Conservation (phyloP, 2,329 filamentous ascomycete species). For the Aspergillus carbonarius region DNA sequence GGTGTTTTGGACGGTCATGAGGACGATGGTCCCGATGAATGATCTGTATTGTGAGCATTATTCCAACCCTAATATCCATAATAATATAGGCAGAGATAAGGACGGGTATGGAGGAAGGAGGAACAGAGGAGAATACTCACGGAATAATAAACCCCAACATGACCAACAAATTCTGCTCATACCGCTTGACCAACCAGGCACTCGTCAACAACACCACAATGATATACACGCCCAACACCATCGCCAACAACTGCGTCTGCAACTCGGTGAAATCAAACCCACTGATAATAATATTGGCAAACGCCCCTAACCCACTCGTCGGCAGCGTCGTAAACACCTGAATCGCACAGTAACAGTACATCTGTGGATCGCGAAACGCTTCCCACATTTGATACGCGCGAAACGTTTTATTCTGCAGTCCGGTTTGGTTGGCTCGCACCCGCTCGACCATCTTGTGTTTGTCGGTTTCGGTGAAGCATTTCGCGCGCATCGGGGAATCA, state of each 20-base stretch:
- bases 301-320: conserved; percentile 70
- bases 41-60: conserved; percentile 47
- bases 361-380: conserved; percentile 64
- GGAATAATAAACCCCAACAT: conserved; percentile 68
- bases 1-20: conserved; percentile 66
- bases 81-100: no score
- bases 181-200: conserved; percentile 67
- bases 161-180: conserved; percentile 64
- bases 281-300: conserved; percentile 72
- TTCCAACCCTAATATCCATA: no score
- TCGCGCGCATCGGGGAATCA: conserved; percentile 69
- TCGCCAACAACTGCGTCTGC: conserved; percentile 68
- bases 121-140: conserved; percentile 49
- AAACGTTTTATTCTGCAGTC: conserved; percentile 59
- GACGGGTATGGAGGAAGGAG: no score
- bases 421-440: conserved; percentile 61
- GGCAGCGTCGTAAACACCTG: conserved; percentile 71
- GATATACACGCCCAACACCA: conserved; percentile 73
- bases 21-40: conserved; percentile 68
- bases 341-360: conserved; percentile 64
- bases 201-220: conserved; percentile 67
- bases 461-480: conserved; percentile 66
- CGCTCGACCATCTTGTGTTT: conserved; percentile 64
- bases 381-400: conserved; percentile 55
- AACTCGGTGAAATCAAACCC: conserved; percentile 65